Conservation (phyloP, 192 early-diverging fungal genomes). For the Glomus cerebriforme region DNA sequence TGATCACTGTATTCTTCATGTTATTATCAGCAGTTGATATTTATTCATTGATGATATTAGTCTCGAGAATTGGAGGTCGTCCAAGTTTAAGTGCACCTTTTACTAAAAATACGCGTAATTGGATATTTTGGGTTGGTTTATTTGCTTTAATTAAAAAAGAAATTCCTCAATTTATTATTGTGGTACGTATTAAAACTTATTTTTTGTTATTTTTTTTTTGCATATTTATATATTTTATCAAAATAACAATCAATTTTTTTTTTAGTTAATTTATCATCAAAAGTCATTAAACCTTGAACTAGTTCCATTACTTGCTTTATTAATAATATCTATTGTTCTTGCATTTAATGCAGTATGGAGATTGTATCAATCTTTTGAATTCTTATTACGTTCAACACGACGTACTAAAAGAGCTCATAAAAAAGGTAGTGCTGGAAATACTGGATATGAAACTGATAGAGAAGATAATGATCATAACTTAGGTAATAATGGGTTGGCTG, state of each 20-base stretch:
- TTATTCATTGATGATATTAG: background rate
- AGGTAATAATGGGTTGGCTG: background rate
- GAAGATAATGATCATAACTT: background rate
- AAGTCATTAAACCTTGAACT: background rate
- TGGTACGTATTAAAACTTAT: background rate
- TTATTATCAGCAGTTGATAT: background rate
- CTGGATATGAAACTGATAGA: background rate
- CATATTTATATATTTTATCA: background rate
- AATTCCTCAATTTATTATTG: background rate
- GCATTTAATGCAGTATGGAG: background rate
- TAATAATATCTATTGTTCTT: background rate
- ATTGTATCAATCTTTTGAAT: background rate
- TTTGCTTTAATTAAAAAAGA: background rate
- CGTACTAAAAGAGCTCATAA: background rate
- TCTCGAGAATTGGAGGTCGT: background rate
- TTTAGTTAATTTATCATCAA: background rate
- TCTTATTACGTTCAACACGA: background rate
- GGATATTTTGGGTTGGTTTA: slow-evolving; percentile 13
- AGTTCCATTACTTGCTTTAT: background rate
- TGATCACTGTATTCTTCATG: background rate
- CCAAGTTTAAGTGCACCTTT: background rate
- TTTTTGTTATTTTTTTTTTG: background rate
- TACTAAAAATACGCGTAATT: background rate
- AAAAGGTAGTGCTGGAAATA: background rate
- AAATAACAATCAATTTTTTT: background rate